Percentiles rank a stretch among this genome's conserved stretches.
Conservation (phyloP, 1,284 basidiomycete genomes). For the Malassezia slooffiae region DNA sequence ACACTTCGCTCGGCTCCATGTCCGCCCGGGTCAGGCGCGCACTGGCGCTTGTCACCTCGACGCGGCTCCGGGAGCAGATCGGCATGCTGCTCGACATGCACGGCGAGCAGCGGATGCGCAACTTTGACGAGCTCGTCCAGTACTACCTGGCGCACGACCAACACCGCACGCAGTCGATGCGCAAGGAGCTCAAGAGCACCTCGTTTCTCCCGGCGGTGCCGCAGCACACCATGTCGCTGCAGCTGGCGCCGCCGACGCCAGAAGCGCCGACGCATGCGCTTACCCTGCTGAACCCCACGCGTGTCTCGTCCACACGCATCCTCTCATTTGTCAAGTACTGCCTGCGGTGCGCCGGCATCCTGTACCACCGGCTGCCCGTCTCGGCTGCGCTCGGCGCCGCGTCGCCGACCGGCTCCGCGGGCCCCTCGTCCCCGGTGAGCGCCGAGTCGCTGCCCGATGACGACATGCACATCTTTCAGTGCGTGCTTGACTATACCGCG, state of each 20-base stretch:
- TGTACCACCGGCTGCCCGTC: constrained; percentile 48
- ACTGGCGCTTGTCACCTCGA: constrained; percentile 48
- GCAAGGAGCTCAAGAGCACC: constrained; percentile 51
- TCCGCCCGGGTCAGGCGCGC: constrained; percentile 49
- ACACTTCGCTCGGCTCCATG: constrained; percentile 50
- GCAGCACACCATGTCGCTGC: constrained; percentile 50
- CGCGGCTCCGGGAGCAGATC: constrained; percentile 48
- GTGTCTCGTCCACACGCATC: constrained; percentile 26
- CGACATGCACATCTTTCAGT: no score
- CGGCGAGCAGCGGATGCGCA: constrained; percentile 48
- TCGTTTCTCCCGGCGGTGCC: constrained; percentile 48
- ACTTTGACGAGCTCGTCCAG: constrained; percentile 45
- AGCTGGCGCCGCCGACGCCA: constrained; percentile 19
- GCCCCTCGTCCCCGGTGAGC: background rate
- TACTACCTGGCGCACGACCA: constrained; percentile 19
- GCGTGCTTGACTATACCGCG: no score
- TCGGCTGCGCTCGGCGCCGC: background rate
- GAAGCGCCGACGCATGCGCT: background rate
- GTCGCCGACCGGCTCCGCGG: background rate
- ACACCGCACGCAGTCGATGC: constrained; percentile 17
- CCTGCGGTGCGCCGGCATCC: constrained; percentile 51
- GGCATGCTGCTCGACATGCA: constrained; percentile 50
- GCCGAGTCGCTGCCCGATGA: background rate
- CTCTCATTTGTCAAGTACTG: constrained; percentile 48
- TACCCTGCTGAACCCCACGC: constrained; percentile 32